Percentiles rank a stretch among this genome's conserved stretches.
Evolutionary conservation across 768 basidiomycete genomes (phyloP).

Genomic region (Psilocybe subaeruginosa): DNA sequence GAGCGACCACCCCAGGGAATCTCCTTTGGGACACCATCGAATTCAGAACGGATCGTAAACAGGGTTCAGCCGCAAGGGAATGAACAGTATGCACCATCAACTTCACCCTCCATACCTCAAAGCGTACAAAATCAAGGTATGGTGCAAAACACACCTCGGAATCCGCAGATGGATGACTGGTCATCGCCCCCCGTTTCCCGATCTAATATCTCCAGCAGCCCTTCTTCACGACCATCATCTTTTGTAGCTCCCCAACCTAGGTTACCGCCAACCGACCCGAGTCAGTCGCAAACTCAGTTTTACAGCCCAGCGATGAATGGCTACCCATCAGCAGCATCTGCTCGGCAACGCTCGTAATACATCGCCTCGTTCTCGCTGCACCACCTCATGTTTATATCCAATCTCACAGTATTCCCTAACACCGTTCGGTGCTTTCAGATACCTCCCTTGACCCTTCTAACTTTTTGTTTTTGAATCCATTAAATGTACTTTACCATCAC

Average conservation of each 20-base stretch:
- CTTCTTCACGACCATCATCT: slow-evolving; percentile 54
- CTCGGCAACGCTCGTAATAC: slow-evolving; percentile 53
- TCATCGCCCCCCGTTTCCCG: slow-evolving; percentile 41
- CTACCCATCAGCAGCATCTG: slow-evolving; percentile 41
- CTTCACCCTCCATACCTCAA: slow-evolving; percentile 51
- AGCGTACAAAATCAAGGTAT: slow-evolving; percentile 51
- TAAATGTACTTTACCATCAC: slow-evolving; percentile 65
- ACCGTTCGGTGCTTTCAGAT: slow-evolving; percentile 25
- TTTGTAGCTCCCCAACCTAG: slow-evolving; percentile 47
- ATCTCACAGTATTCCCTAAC: slow-evolving; percentile 23
- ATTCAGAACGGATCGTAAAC: slow-evolving; percentile 31
- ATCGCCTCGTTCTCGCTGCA: slow-evolving; percentile 15
- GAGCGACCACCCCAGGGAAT: slow-evolving; percentile 47
- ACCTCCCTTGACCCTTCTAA: slow-evolving; percentile 20
- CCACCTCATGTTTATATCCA: slow-evolving; percentile 15
- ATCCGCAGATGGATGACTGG: slow-evolving; percentile 47
- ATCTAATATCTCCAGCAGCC: slow-evolving; percentile 37
- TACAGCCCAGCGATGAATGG: slow-evolving; percentile 48
- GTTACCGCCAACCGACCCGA: slow-evolving; percentile 17
- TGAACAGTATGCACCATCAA: slow-evolving; percentile 37
- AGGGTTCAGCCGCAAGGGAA: slow-evolving; percentile 38
- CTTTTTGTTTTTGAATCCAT: slow-evolving; percentile 31
- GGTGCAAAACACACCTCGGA: slow-evolving; percentile 42
- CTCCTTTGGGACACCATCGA: slow-evolving; percentile 40
- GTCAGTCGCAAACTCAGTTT: slow-evolving; percentile 37